Conservation (phyloP, 352 stramenopile genomes). For the Globisporangium nunn region DNA sequence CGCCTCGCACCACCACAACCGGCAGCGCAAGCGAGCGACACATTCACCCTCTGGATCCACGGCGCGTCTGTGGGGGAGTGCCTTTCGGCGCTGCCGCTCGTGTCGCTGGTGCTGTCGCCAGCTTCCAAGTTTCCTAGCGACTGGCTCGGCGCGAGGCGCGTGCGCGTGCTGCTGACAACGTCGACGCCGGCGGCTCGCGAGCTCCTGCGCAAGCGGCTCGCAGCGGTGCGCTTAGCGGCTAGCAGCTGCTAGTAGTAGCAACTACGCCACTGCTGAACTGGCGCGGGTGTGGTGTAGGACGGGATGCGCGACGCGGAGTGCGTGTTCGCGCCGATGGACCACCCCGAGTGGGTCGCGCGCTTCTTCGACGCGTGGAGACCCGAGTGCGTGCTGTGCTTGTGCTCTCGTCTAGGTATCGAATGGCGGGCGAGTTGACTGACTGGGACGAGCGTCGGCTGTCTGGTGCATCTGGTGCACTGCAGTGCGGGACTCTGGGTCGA, state of each 20-base stretch:
- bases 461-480: not conserved
- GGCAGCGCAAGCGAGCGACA: not conserved
- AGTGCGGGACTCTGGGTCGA: constrained; percentile 73
- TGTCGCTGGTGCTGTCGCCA: constrained; percentile 19
- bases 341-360: constrained; percentile 32
- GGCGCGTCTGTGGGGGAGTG: constrained; percentile 70
- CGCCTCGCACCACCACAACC: constrained; percentile 24
- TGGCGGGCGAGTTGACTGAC: not conserved
- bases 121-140: not conserved
- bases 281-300: not conserved
- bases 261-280: not conserved
- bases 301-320: constrained; percentile 22
- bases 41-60: constrained; percentile 65
- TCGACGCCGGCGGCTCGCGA: constrained; percentile 52
- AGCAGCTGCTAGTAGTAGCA: not conserved
- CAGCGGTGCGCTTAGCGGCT: not conserved
- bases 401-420: not conserved
- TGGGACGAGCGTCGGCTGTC: too few relatives aligned
- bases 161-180: constrained; percentile 58
- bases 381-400: constrained; percentile 26
- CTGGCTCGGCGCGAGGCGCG: not conserved
- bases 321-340: constrained; percentile 65
- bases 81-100: constrained; percentile 53
- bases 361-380: constrained; percentile 64
- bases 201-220: constrained; percentile 25